phyloP scores from a whole-genome alignment of 108 stramenopile species.

The Conticribra guillardii region DNA sequence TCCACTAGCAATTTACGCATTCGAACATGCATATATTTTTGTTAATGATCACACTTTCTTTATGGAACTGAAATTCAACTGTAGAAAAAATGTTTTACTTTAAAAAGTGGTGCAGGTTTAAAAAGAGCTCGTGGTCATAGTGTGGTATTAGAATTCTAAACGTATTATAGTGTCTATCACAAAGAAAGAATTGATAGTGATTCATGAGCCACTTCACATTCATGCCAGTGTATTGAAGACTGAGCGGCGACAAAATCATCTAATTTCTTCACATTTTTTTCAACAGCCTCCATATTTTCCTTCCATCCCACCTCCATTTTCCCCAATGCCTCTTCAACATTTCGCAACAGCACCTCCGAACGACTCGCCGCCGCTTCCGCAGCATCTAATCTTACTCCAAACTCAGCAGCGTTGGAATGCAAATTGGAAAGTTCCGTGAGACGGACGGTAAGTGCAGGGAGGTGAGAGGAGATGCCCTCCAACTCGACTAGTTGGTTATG shows the following conservation, averaged over 20 bases:
- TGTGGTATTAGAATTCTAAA: too few relatives aligned
- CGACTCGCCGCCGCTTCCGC: slow-evolving; percentile 55
- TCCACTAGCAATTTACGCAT: too few relatives aligned
- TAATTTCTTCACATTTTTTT: slow-evolving; percentile 67
- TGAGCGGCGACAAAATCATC: slow-evolving; percentile 52
- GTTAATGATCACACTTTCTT: too few relatives aligned
- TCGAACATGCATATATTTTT: too few relatives aligned
- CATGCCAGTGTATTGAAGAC: too few relatives aligned
- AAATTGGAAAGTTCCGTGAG: slow-evolving; percentile 65
- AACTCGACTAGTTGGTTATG: slow-evolving; percentile 74
- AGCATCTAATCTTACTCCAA: slow-evolving; percentile 50
- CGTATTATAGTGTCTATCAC: too few relatives aligned
- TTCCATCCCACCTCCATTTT: slow-evolving; percentile 64
- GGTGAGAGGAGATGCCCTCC: slow-evolving; percentile 64
- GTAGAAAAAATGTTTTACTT: too few relatives aligned
- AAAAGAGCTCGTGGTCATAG: too few relatives aligned
- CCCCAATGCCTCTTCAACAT: slow-evolving; percentile 57
- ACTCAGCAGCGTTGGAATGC: slow-evolving; percentile 69
- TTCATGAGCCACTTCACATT: too few relatives aligned
- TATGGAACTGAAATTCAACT: too few relatives aligned
- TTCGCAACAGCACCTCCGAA: slow-evolving; percentile 44
- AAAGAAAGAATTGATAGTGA: too few relatives aligned
- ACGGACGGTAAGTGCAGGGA: slow-evolving; percentile 69
- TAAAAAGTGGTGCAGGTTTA: too few relatives aligned
- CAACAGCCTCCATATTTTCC: slow-evolving; percentile 61